These are phyloP conservation scores for Triadica sebifera DNA, from an alignment of 345 rosid genomes.

Conservation along the genomic window DNA sequence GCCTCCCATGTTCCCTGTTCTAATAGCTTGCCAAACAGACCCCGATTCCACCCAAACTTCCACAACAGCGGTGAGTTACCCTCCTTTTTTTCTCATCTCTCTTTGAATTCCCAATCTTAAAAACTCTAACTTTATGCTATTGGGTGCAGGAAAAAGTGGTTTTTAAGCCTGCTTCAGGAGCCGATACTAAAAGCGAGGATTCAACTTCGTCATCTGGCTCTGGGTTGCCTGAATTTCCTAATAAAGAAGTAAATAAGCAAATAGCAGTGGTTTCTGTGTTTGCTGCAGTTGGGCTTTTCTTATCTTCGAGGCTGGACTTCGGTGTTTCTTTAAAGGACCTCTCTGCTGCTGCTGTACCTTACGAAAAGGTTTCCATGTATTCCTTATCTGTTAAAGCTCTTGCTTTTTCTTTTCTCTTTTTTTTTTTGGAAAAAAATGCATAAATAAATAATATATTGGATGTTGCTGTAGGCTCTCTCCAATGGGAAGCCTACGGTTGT, in stretches of 20 bases:
- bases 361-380: constrained; percentile 51
- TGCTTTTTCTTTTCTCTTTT: not conserved
- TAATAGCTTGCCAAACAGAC: constrained; percentile 41
- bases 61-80: not conserved
- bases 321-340: constrained; percentile 80
- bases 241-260: constrained; percentile 49
- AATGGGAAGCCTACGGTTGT: constrained; percentile 96
- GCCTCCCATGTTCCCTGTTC: constrained; percentile 24
- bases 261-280: constrained; percentile 51
- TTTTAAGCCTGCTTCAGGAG: constrained; percentile 21
- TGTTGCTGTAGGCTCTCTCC: constrained; percentile 60
- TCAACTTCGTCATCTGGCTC: constrained; percentile 31
- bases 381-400: not conserved
- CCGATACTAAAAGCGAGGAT: not conserved
- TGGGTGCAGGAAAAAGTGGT: constrained; percentile 47
- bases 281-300: constrained; percentile 60
- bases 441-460: not conserved
- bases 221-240: constrained; percentile 61
- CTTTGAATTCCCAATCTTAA: not conserved
- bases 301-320: constrained; percentile 59
- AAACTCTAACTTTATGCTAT: not conserved
- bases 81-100: not conserved
- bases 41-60: constrained; percentile 36
- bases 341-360: constrained; percentile 64
- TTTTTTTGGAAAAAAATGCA: not conserved